Conservation (phyloP, 495 filamentous ascomycete species). For the Hapsidospora chrysogenum region DNA sequence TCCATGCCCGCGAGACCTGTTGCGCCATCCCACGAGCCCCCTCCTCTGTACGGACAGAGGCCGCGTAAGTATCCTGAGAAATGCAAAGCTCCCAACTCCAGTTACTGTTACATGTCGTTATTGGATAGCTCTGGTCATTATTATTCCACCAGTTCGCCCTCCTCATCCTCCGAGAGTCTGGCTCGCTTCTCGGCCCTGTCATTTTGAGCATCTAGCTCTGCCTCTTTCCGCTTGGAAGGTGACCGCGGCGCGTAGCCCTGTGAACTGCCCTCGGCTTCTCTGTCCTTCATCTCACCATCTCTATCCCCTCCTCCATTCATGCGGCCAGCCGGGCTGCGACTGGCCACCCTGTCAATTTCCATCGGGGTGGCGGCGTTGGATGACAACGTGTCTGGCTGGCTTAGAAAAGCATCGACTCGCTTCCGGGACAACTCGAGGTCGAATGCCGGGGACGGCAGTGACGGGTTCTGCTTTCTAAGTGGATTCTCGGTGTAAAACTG, state of each 20-base stretch:
- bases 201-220: not conserved
- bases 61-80: no score
- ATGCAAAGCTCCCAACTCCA: no score
- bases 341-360: constrained; percentile 10
- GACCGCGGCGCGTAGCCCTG: constrained; percentile 1
- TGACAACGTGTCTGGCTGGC: constrained; percentile 9
- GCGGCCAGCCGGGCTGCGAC: constrained; percentile 10
- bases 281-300: not conserved
- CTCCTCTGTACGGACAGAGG: no score
- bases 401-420: constrained; percentile 17
- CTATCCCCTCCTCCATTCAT: not conserved
- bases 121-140: not conserved
- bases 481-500: constrained; percentile 60
- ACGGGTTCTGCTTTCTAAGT: constrained; percentile 23
- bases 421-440: constrained; percentile 28
- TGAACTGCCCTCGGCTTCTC: not conserved
- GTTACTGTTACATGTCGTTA: no score
- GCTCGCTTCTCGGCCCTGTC: constrained; percentile 2
- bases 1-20: no score
- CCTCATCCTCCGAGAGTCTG: constrained; percentile 2
- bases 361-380: constrained; percentile 6
- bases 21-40: no score
- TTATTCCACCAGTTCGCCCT: constrained; percentile 3
- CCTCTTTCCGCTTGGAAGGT: not conserved
- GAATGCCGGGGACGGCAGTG: constrained; percentile 26